Conservation (phyloP, 306 rosid genomes). For the Cercis canadensis region DNA sequence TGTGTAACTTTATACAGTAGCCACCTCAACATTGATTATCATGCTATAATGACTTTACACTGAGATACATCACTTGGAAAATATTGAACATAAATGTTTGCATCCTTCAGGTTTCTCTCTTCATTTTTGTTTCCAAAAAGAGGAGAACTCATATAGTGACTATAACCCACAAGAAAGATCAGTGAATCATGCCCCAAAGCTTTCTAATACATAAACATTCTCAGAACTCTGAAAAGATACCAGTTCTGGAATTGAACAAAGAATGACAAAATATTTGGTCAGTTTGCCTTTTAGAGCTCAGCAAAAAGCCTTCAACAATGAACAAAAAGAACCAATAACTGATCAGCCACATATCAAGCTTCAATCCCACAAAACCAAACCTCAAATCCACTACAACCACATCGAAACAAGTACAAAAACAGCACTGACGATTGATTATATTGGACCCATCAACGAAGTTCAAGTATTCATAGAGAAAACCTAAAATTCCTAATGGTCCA, state of each 20-base stretch:
- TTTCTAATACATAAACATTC: conserved; percentile 4
- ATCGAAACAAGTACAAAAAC: background rate
- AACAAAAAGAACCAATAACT: background rate
- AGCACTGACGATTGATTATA: background rate
- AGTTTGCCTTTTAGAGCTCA: background rate
- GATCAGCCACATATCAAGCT: background rate
- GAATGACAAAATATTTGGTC: background rate
- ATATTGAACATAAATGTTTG: too few species aligned
- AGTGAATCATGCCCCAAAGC: background rate
- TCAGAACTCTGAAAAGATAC: conserved; percentile 16
- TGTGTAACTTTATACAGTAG: too few species aligned
- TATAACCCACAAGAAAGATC: background rate
- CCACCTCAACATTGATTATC: too few species aligned
- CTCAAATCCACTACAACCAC: conserved; percentile 1
- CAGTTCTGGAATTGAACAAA: background rate
- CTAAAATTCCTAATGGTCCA: background rate
- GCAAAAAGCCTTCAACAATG: background rate
- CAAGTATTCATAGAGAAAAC: background rate
- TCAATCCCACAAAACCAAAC: background rate
- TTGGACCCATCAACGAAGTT: background rate
- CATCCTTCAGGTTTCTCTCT: too few species aligned
- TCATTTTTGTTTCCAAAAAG: too few species aligned
- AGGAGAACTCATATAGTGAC: too few species aligned
- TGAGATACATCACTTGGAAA: too few species aligned
- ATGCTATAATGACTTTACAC: too few species aligned